phyloP scores from a whole-genome alignment of 768 basidiomycete species.

The Kockovaella imperatae region DNA sequence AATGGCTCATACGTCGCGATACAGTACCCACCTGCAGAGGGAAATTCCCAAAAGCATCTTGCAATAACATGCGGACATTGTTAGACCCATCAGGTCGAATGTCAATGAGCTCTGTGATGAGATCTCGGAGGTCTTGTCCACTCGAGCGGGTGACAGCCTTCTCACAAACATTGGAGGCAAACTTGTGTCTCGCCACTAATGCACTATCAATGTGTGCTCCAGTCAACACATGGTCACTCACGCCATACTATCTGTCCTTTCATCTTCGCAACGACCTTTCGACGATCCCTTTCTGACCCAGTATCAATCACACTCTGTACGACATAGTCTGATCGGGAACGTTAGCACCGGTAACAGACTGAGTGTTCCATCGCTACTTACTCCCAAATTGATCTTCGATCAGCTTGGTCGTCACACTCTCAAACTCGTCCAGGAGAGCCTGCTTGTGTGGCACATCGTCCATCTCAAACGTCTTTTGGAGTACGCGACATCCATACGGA shows the following conservation, averaged over 20 bases:
- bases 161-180: conserved; percentile 92
- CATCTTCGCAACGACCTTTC: conserved; percentile 59
- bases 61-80: conserved; percentile 47
- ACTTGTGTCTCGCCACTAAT: conserved; percentile 53
- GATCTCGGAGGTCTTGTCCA: conserved; percentile 55
- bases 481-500: conserved; percentile 86
- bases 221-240: conserved; percentile 8
- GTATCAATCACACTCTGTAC: conserved; percentile 85
- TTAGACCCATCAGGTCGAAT: conserved; percentile 59
- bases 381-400: conserved; percentile 84
- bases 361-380: conserved; percentile 5
- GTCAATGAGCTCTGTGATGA: conserved; percentile 76
- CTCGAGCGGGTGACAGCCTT: conserved; percentile 69
- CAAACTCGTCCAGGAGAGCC: conserved; percentile 73
- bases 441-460: conserved; percentile 61
- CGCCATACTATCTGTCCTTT: conserved; percentile 61
- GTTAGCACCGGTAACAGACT: not conserved
- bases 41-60: conserved; percentile 35
- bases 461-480: conserved; percentile 86
- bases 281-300: conserved; percentile 63
- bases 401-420: conserved; percentile 59
- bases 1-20: not conserved
- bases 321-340: conserved; percentile 58
- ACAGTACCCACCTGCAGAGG: conserved; percentile 27
- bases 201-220: not conserved